phyloP scores from a whole-genome alignment of 495 filamentous ascomycete genomes.

The Annulohypoxylon stygium region DNA sequence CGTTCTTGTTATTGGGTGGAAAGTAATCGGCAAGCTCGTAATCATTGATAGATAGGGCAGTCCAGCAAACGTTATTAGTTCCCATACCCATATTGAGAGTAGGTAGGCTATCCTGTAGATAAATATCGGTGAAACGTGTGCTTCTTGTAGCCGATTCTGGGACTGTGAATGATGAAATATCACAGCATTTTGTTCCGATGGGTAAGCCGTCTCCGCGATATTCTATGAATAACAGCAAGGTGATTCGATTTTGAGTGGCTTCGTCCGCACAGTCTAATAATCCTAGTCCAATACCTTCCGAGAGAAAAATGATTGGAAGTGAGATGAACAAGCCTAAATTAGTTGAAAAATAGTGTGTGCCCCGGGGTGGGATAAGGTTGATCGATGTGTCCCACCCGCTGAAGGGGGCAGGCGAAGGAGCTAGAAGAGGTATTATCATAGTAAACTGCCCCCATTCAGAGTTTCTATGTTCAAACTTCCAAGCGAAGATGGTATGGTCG shows the following conservation, averaged over 20 bases:
- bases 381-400: neutral
- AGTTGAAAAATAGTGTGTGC: neutral
- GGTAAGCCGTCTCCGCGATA: neutral
- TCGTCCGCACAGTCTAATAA: neutral
- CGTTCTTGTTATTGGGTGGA: neutral
- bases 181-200: neutral
- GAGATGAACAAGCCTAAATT: conserved; percentile 2
- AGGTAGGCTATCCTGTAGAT: neutral
- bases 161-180: neutral
- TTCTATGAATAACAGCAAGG: conserved; percentile 3
- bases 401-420: conserved; percentile 3
- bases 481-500: conserved; percentile 47
- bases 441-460: neutral
- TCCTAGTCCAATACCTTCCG: neutral
- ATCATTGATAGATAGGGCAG: neutral
- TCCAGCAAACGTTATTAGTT: neutral
- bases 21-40: neutral
- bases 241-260: neutral
- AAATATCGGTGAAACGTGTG: neutral
- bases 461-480: neutral
- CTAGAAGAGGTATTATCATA: neutral
- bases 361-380: neutral
- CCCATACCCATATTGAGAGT: too few relatives aligned
- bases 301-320: conserved; percentile 4
- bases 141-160: neutral